A percentile compares a stretch with the other conserved stretches of the same genome.
phyloP scores from a whole-genome alignment of 257 asterid species.

The Capsicum rhomboideum region DNA sequence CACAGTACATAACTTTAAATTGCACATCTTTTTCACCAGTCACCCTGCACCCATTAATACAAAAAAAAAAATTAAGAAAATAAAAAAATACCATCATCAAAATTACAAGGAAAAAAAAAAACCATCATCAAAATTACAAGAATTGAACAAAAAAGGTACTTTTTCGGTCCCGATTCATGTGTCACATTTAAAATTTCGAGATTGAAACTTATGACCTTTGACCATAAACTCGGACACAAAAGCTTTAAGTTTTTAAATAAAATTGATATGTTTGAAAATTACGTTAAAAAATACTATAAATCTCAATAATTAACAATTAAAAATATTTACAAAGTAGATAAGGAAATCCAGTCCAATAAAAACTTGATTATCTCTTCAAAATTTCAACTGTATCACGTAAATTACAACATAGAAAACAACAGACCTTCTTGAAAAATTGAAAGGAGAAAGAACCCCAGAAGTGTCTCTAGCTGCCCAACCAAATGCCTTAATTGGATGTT shows the following conservation, averaged over 20 bases:
- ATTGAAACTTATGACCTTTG: no score
- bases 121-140: background rate
- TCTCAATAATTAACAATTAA: no score
- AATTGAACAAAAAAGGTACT: background rate
- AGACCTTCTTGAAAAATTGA: conserved; percentile 48
- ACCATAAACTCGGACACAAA: no score
- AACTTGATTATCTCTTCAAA: no score
- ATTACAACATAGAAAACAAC: background rate
- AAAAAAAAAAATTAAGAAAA: no score
- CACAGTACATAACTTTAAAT: conserved; percentile 43
- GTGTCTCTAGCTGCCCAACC: conserved; percentile 54
- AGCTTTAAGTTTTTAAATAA: no score
- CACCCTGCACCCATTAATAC: conserved; percentile 13
- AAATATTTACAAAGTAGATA: no score
- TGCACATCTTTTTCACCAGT: conserved; percentile 39
- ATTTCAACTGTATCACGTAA: no score
- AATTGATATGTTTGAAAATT: background rate
- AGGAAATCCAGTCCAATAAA: no score
- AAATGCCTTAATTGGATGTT: conserved; percentile 39
- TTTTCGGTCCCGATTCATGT: no score
- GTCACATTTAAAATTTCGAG: no score
- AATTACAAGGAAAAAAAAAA: background rate
- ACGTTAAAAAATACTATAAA: no score
- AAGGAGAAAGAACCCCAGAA: conserved; percentile 45
- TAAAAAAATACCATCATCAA: background rate